Evolutionary conservation across 139 green algal species (phyloP), one percentile per base, ranked within the genome.

Genomic region (Edaphochlamys debaryana): DNA sequence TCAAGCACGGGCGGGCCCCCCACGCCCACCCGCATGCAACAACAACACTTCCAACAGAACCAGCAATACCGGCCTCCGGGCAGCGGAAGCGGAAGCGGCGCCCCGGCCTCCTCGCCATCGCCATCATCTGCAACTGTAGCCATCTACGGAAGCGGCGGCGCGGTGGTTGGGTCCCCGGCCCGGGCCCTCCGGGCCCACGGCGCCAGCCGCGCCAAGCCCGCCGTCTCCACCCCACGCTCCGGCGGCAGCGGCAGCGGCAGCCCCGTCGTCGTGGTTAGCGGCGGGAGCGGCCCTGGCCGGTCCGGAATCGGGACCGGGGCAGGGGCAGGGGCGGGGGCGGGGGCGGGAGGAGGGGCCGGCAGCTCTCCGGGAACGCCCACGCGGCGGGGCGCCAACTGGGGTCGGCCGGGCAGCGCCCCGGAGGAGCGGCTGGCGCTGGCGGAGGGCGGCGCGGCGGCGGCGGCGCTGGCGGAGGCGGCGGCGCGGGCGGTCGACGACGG

Each of bases 401-500:
- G 54, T 29, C 19, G 75, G 75, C 75, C 75, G 0, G 75, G 75
- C 42, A 83, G 77, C 42, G 77, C 77, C 9, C 77, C 77, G 3
- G 63, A 83, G 29, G 77, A 69, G 30, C 6, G 27, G 30, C 17
- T 36, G 42, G 77, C 48, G 32, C 0, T 38, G 48, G 38, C 25
- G 7, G 32, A 6, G 2, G 41, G 40, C 17, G 9, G 29, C 45
- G 36, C 30, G 42, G 77, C 45, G 20, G 67, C 64, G 25, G 77
- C 64, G 5, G 41, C 77, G 20, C 64, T 34, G 0, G 77, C 63
- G 1, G 77, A 42, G 1, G 64, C 77, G 17, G 63, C 77, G 30
- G 77, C 63, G 5, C 45, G 34, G 48, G 77, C 45, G 38, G 34
- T 11, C 25, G 71, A 34, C n/a, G 32, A 13, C 29, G 71, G 5